Conservation (phyloP, 148 eudicot species). For the Rhododendron henanense region DNA sequence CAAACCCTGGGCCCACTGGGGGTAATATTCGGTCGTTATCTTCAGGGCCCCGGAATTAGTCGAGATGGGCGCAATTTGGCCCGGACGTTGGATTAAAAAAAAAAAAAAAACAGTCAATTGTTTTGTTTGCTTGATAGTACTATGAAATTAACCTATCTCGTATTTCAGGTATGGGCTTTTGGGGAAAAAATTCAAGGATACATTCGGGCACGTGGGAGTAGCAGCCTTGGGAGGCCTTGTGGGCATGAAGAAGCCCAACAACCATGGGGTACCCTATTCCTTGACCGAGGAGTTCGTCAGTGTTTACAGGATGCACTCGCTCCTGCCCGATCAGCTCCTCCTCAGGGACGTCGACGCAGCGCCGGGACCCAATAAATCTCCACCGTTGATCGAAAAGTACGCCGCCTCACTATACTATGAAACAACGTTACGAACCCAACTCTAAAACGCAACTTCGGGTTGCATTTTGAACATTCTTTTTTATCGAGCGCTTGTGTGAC, state of each 20-base stretch:
- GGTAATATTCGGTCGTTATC: too few species aligned
- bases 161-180: conserved; percentile 36
- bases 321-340: conserved; percentile 31
- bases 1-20: too few species aligned
- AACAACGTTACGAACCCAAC: background rate
- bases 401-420: background rate
- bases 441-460: background rate
- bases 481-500: background rate
- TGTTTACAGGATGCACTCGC: conserved; percentile 44
- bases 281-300: conserved; percentile 45
- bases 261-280: conserved; percentile 44
- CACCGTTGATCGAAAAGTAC: conserved; percentile 22
- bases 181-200: conserved; percentile 43
- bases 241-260: conserved; percentile 28
- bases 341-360: conserved; percentile 24
- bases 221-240: conserved; percentile 30
- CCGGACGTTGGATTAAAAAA: too few species aligned
- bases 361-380: conserved; percentile 37
- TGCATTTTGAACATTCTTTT: background rate
- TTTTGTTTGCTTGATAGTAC: background rate
- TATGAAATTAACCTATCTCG: too few species aligned
- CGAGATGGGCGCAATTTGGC: too few species aligned
- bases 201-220: conserved; percentile 31
- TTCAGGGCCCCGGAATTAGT: too few species aligned
- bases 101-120: background rate